Evolutionary conservation across 2,329 filamentous ascomycete genomes (phyloP).

Genomic region (Fusarium tjaetaba): DNA sequence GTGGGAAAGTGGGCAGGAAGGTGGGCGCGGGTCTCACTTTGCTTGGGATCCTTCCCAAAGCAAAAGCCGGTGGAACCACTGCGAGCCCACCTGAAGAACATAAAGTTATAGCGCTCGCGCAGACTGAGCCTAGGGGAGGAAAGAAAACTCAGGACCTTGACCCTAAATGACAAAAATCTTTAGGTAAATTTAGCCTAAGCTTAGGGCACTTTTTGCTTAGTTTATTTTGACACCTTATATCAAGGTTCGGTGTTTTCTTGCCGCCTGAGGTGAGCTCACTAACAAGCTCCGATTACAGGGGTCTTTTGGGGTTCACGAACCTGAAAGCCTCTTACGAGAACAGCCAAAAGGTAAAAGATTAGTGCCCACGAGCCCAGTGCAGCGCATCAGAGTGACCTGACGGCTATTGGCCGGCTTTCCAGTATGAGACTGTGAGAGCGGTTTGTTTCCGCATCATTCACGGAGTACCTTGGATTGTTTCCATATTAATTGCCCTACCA

Average conservation of each 20-base stretch:
- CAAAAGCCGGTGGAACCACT: conserved; percentile 18
- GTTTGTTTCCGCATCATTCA: conserved; percentile 26
- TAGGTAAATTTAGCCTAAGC: too few species aligned
- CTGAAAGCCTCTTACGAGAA: background rate
- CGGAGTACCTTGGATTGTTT: background rate
- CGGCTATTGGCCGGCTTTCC: conserved; percentile 12
- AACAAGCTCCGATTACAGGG: conserved; percentile 19
- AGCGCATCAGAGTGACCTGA: background rate
- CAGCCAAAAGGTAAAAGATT: background rate
- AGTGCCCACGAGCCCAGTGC: conserved; percentile 3
- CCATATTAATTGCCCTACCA: conserved; percentile 20
- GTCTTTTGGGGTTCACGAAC: background rate
- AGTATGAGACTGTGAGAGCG: background rate
- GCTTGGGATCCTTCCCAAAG: conserved; percentile 9
- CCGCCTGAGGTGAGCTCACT: too few species aligned
- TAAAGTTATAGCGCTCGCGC: background rate
- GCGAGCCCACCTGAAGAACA: conserved; percentile 12
- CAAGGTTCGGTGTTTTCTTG: too few species aligned
- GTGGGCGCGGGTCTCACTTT: conserved; percentile 33
- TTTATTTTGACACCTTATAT: too few species aligned
- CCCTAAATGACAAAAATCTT: too few species aligned
- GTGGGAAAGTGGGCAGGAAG: conserved; percentile 37
- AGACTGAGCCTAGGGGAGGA: too few species aligned
- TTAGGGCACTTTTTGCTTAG: too few species aligned
- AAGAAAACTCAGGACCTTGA: too few species aligned